Base-by-base conservation (phyloP, 2,329 filamentous ascomycete genomes). In the Tolypocladium paradoxum region DNA sequence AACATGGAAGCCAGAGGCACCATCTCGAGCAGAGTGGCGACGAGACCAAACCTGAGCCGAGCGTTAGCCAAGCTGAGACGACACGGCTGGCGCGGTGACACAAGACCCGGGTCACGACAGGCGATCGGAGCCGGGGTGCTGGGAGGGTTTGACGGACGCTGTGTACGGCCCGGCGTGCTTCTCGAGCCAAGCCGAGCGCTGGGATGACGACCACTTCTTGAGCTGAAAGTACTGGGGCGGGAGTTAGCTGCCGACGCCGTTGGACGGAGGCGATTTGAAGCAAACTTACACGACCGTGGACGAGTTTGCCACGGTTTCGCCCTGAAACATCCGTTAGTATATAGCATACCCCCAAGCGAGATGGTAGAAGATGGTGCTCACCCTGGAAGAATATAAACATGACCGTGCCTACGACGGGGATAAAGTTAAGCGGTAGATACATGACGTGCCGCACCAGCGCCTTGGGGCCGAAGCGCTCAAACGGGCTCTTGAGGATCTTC, bases 341-440 rank as follows among this genome's bases (percentile, higher is more conserved):
- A 14, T 3, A 8, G 20, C 5, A 14, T 3, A 8, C 20, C 5
- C 18, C 8, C 27, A 33, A 31, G 27, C 18, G 18, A 31, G 18
- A 11, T 3, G 8, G 29, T n/a, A 3, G 18, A 47, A 3, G 27
- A 9, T 2, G 6, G 2, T 4, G 27, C 43, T 20, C 27, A 68
- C 85, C 87, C 68, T 96, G 90, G 18, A 95, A 66, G 31, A 87
- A 67, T 35, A 96, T 78, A 68, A 95, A 97, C 5, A 90, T 73
- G 8, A 84, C 73, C 0, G 91, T 96, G 6, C 92, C 92, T 20
- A 96, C 81, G 0, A 96, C 78, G 0, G 92, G 92, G 51, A 97
- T 90, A 65, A 96, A 90, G 73, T 96, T 97, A 56, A 97, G 77
- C 12, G 92, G 91, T 43, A 96, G 76, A 66, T 95, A 93, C 72